Base-by-base conservation (phyloP, 1,139 yeast genomes). In the Chernovozyma sophiae-reginae region DNA sequence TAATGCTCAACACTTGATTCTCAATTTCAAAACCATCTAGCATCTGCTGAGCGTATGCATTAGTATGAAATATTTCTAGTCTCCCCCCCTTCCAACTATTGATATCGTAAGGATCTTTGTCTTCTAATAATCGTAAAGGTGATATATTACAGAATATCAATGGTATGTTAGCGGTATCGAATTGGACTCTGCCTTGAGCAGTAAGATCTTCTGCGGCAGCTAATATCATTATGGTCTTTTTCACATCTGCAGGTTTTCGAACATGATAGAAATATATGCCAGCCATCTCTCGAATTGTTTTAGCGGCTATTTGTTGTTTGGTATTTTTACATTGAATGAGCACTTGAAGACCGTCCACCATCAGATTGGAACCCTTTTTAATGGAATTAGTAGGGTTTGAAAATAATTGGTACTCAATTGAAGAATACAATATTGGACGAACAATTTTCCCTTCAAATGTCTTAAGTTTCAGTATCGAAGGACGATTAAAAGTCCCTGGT, bases 191-290 rank as follows among this genome's bases (percentile, higher is more conserved):
- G 0, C 83, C 89, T 41, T 79, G 83, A 27, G 65, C 54, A 0
- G 94, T 81, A 34, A 82, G 63, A 2, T 73, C 65, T 13, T 72
- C 68, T 1, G 92, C 86, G 0, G 86, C 73, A 11, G 81, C 77
- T 46, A 70, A 50, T 25, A 70, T 52, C 61, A 69, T 52, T 30
- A 62, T 58, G 15, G 54, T 53, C 4, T 53, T 52, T 7, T 47
- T 42, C 15, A 53, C 55, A 7, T 43, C 38, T 22, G 43, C 46
- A 1, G 50, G 48, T 32, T 51, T 52, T n/a, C 57, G 59, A 4
- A 70, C 65, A 43, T 73, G 71, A 39, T 61, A 72, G 33, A 67
- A 58, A 45, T 72, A 73, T 6, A 77, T 70, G 0, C 87, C 87
- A 1, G 75, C 66, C 28, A 81, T 52, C 45, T 80, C 86, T 31